phyloP scores from a whole-genome alignment of 2,329 filamentous ascomycete species.

The Penicillium olsonii region DNA sequence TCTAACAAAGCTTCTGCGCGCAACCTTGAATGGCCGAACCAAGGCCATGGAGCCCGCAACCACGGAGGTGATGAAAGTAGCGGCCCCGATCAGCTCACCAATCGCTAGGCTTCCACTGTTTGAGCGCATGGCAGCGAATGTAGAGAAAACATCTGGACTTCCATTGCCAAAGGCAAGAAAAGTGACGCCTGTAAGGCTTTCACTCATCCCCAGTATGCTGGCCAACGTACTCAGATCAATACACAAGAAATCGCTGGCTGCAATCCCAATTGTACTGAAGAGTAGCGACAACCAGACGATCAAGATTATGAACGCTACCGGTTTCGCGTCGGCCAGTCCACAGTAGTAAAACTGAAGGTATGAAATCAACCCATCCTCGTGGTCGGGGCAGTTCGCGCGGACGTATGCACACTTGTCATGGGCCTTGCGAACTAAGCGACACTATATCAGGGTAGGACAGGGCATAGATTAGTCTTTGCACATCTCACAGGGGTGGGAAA shows the following conservation, averaged over 20 bases:
- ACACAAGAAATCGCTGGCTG: conserved; percentile 97
- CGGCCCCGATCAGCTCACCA: conserved; percentile 91
- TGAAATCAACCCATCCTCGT: conserved; percentile 84
- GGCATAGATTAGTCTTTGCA: conserved; percentile 14
- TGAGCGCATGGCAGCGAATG: conserved; percentile 95
- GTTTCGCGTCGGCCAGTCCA: conserved; percentile 65
- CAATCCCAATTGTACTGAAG: conserved; percentile 96
- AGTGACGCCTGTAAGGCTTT: conserved; percentile 94
- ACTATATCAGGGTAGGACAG: conserved; percentile 51
- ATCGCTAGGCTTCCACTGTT: conserved; percentile 97
- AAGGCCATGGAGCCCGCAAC: conserved; percentile 97
- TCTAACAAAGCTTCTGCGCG: conserved; percentile 82
- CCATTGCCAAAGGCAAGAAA: conserved; percentile 97
- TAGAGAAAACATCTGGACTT: conserved; percentile 97
- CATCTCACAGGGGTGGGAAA: conserved; percentile 6
- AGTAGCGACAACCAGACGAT: conserved; percentile 82
- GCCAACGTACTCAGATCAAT: conserved; percentile 94
- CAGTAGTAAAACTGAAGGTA: conserved; percentile 95
- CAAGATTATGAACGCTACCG: conserved; percentile 76
- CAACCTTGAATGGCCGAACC: conserved; percentile 91
- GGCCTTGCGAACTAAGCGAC: conserved; percentile 75
- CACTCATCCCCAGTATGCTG: conserved; percentile 84
- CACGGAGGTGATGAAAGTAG: conserved; percentile 93
- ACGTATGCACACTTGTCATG: conserved; percentile 86
- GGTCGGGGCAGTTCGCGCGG: conserved; percentile 76